Evolutionary conservation across 2,329 filamentous ascomycete species (phyloP), one percentile per base, ranked within the genome.

Genomic region (Sporothrix brunneoviolacea): DNA sequence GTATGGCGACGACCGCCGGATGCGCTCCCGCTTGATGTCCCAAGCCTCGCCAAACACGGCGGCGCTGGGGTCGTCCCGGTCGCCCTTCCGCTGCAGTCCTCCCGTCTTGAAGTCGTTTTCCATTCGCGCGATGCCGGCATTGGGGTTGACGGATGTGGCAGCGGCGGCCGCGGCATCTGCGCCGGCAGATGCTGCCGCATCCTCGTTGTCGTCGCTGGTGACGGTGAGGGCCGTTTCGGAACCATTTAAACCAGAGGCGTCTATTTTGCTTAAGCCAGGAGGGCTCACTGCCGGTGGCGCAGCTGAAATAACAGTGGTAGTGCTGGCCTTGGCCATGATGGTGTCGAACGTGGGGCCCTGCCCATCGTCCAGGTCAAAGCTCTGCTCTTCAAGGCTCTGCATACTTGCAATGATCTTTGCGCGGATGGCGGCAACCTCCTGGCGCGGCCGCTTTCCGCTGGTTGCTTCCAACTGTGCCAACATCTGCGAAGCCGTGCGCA

Each of bases 351-450:
- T 91, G 16, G 87, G 85, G 0, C 80, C 76, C 53, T 82, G 77
- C n/a, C 72, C 71, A 44, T 90, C 86, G 55, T 90, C 86, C 3
- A 80, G 69, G 44, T 89, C 82, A 60, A 93, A 93, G 63, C 83
- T 91, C 64, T 91, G 85, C 65, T 93, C 88, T 65, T 93, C 88
- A 8, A 93, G 70, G 57, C 79, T 89, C 64, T 93, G 88, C 88
- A 93, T 93, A 65, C 87, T 91, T 3, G 88, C 88, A 60, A 93
- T 93, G 56, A 93, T 93, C 68, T 88, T 90, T 36, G 86, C 83
- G 58, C 88, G 79, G 64, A 93, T 93, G 8, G 87, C 85, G 16
- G 86, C 88, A 4, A 93, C 88, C 66, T 93, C 88, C 27, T 83
- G 80, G 62, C 80, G 86, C 1, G 88, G 88, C 30, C 88, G 76